Conservation (phyloP, 1,284 basidiomycete species). For the Schizopora paradoxa region DNA sequence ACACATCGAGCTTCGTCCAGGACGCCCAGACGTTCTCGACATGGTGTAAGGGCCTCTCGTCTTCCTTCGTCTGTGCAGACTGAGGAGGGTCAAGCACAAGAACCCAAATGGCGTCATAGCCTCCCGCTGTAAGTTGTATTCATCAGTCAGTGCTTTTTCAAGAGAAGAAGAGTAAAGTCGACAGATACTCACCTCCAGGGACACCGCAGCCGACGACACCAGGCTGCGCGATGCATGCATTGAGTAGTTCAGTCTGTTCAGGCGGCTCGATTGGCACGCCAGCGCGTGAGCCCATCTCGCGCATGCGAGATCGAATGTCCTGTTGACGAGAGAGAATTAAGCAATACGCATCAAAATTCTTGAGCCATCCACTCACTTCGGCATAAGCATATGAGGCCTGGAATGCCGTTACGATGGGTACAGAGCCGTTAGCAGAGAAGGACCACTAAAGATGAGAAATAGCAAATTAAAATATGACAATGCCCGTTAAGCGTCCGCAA, state of each 20-base stretch:
- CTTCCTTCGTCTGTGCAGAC: conserved; percentile 26
- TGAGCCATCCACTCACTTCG: conserved; percentile 40
- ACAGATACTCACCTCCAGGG: conserved; percentile 70
- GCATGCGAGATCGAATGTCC: conserved; percentile 80
- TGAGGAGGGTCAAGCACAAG: conserved; percentile 67
- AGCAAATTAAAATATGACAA: no score
- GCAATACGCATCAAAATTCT: conserved; percentile 1
- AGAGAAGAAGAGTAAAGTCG: neutral
- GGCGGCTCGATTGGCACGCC: conserved; percentile 89
- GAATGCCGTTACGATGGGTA: no score
- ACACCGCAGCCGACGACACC: conserved; percentile 95
- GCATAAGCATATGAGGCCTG: no score
- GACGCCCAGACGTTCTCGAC: conserved; percentile 73
- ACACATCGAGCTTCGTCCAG: conserved; percentile 73
- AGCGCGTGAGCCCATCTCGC: conserved; percentile 76
- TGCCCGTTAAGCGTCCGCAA: no score
- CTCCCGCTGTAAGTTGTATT: conserved; percentile 63
- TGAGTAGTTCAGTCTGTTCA: conserved; percentile 85
- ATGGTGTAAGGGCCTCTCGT: conserved; percentile 29
- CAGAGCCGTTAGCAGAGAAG: no score
- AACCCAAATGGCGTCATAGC: conserved; percentile 96
- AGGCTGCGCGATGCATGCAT: conserved; percentile 68
- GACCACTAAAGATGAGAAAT: no score
- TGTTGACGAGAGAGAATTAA: conserved; percentile 27
- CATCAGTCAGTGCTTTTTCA: neutral